phyloP scores from a whole-genome alignment of 306 rosid species.

The Lithocarpus polystachyus region DNA sequence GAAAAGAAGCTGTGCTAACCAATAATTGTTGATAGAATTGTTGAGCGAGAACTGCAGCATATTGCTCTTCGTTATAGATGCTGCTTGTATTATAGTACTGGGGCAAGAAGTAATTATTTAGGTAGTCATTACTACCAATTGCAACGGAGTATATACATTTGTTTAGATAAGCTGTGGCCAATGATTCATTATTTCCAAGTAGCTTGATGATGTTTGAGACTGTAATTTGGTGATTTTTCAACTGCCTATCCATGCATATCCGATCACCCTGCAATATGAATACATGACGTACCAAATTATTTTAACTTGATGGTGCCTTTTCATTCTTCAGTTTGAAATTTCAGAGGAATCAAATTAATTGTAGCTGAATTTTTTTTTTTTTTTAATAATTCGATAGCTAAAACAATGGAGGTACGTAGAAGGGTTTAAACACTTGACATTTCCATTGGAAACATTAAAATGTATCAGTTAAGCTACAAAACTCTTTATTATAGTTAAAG shows the following conservation, averaged over 20 bases:
- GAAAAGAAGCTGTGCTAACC: conserved; percentile 4
- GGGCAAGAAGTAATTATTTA: conserved; percentile 21
- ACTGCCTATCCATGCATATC: conserved; percentile 10
- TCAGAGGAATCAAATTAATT: too few relatives aligned
- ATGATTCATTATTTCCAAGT: not conserved
- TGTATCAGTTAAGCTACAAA: too few relatives aligned
- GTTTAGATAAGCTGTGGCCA: not conserved
- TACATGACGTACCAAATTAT: not conserved
- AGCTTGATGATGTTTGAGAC: not conserved
- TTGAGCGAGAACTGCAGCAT: conserved; percentile 10
- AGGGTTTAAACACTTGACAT: too few relatives aligned
- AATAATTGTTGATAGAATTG: not conserved
- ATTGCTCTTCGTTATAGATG: not conserved
- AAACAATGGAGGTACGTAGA: too few relatives aligned
- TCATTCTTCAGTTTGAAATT: not conserved
- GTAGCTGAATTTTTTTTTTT: too few relatives aligned
- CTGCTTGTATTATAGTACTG: not conserved
- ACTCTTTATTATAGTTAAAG: too few relatives aligned
- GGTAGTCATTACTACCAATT: conserved; percentile 26
- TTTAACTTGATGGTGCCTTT: not conserved
- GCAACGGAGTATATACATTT: conserved; percentile 22
- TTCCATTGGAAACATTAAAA: too few relatives aligned
- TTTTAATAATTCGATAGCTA: too few relatives aligned
- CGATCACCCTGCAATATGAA: conserved; percentile 23
- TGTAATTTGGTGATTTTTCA: conserved; percentile 17